phyloP scores from a whole-genome alignment of 2,329 filamentous ascomycete species.

The Cladosporium oxysporum region DNA sequence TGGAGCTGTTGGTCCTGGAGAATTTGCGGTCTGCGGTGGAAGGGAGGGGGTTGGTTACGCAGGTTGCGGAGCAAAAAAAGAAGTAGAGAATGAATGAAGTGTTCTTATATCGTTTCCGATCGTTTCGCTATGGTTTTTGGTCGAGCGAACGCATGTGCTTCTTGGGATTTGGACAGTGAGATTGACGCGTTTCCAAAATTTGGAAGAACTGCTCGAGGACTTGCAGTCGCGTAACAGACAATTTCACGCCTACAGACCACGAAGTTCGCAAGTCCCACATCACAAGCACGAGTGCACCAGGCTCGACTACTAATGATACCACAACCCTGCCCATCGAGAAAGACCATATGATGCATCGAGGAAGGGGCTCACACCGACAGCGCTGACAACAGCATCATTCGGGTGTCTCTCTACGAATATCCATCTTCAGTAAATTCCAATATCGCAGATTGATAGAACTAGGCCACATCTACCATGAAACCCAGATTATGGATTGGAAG shows the following conservation, averaged over 20 bases:
- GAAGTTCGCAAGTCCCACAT: background rate
- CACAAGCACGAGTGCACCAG: background rate
- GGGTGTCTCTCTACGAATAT: too few species aligned
- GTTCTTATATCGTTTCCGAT: background rate
- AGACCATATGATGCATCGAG: background rate
- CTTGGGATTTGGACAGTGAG: background rate
- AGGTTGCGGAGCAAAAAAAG: constrained; percentile 61
- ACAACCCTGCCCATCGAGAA: background rate
- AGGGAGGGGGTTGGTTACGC: constrained; percentile 59
- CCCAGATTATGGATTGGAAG: too few species aligned
- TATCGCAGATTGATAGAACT: too few species aligned
- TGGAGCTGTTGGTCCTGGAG: constrained; percentile 61
- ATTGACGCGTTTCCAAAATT: background rate
- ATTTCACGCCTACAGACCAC: background rate
- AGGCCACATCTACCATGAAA: too few species aligned
- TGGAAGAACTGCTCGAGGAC: background rate
- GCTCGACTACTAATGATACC: background rate
- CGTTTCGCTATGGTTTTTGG: background rate
- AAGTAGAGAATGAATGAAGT: background rate
- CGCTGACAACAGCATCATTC: too few species aligned
- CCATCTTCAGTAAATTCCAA: too few species aligned
- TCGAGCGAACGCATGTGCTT: too few species aligned
- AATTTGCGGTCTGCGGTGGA: constrained; percentile 60
- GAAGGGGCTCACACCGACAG: too few species aligned
- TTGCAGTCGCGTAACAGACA: background rate